phyloP scores from a whole-genome alignment of 192 early-diverging fungal species.

The Rhizophagus sp. region DNA sequence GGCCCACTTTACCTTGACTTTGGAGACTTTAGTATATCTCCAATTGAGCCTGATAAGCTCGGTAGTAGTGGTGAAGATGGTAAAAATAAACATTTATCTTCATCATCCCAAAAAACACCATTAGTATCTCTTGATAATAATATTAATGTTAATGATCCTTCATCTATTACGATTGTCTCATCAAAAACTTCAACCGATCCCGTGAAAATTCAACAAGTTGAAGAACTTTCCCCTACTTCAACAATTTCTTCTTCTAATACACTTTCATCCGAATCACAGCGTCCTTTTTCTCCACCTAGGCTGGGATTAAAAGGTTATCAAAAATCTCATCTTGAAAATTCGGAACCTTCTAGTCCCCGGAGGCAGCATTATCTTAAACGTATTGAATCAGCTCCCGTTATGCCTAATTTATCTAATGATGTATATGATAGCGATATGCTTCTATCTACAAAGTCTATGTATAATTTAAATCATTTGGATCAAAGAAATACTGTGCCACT shows the following conservation, averaged over 20 bases:
- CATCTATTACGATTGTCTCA: background rate
- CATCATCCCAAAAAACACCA: background rate
- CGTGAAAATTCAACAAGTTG: background rate
- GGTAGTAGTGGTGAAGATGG: background rate
- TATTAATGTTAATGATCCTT: background rate
- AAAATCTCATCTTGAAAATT: background rate
- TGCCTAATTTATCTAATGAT: background rate
- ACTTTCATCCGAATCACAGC: background rate
- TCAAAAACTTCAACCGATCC: background rate
- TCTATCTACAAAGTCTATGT: conserved; percentile 7
- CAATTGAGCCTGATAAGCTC: conserved; percentile 5
- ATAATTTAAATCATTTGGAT: conserved; percentile 23
- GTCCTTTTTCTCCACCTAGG: background rate
- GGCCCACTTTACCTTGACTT: conserved; percentile 19
- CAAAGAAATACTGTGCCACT: background rate
- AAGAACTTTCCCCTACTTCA: background rate
- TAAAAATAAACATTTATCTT: background rate
- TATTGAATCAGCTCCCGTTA: conserved; percentile 21
- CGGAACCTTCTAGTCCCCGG: background rate
- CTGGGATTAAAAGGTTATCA: background rate
- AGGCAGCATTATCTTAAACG: conserved; percentile 18
- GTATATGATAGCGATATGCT: background rate
- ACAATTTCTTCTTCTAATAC: background rate
- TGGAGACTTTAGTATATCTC: conserved; percentile 12
- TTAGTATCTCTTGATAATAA: background rate